These are phyloP conservation scores for Pouteria glomerata DNA, from an alignment of 148 eudicot species.

Conservation along the genomic window DNA sequence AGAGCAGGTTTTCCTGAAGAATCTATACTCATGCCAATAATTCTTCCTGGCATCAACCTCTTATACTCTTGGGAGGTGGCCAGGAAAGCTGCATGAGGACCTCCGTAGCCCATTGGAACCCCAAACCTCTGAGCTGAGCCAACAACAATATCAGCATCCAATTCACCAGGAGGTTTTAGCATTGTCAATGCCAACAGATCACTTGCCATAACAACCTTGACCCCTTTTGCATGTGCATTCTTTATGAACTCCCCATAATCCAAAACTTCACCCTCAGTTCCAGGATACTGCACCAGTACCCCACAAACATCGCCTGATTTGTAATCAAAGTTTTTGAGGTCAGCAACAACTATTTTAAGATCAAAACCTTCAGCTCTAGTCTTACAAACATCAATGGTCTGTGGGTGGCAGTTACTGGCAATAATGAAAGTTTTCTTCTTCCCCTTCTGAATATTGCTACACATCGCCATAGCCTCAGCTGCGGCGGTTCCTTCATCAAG, in stretches of 20 bases:
- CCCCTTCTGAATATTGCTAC: constrained; percentile 79
- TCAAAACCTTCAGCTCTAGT: constrained; percentile 90
- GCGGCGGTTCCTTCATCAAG: constrained; percentile 97
- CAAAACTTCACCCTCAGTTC: constrained; percentile 87
- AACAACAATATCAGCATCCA: constrained; percentile 88
- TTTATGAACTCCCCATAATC: constrained; percentile 83
- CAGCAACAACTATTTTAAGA: constrained; percentile 54
- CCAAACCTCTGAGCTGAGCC: constrained; percentile 99
- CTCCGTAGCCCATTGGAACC: constrained; percentile 98
- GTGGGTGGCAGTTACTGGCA: constrained; percentile 87
- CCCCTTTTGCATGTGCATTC: constrained; percentile 85
- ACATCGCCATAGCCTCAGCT: constrained; percentile 99
- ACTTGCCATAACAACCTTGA: constrained; percentile 89
- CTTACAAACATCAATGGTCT: constrained; percentile 76
- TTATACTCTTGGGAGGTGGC: constrained; percentile 96
- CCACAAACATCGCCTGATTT: constrained; percentile 84
- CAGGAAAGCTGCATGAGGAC: constrained; percentile 96
- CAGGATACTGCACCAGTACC: constrained; percentile 91
- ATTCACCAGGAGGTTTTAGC: constrained; percentile 92
- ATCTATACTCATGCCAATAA: constrained; percentile 94
- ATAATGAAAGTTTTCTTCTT: constrained; percentile 83
- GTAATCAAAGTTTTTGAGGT: constrained; percentile 70
- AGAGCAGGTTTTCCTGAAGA: constrained; percentile 81
- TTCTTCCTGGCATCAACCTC: constrained; percentile 98
- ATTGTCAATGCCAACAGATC: constrained; percentile 89